Evolutionary conservation across 495 filamentous ascomycete species (phyloP).

Genomic region (Rhizodiscina lignyota): DNA sequence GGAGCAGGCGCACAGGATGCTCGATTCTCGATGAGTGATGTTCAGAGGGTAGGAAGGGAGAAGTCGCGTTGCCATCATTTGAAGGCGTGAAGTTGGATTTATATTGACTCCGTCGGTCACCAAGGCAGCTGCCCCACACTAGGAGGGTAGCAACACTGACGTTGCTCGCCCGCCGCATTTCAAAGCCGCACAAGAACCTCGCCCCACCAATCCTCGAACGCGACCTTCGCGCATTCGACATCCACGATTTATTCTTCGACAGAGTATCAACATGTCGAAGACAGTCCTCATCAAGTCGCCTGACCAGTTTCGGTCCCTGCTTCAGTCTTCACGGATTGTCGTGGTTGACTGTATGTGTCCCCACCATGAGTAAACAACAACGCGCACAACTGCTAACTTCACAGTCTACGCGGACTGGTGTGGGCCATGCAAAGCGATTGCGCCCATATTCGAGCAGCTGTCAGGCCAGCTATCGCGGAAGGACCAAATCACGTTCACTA

Average conservation of each 20-base stretch:
- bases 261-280: constrained; percentile 43
- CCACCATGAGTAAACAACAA: no score
- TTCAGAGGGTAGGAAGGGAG: no score
- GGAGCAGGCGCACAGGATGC: not conserved
- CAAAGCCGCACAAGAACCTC: no score
- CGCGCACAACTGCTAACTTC: constrained; percentile 10
- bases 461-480: constrained; percentile 53
- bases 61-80: no score
- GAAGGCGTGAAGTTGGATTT: no score
- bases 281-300: constrained; percentile 54
- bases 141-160: no score
- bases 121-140: no score
- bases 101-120: no score
- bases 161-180: no score
- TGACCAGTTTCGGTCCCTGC: constrained; percentile 50
- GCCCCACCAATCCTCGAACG: no score
- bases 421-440: constrained; percentile 67
- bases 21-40: not conserved
- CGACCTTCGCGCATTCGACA: no score
- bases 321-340: constrained; percentile 53
- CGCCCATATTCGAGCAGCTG: constrained; percentile 70
- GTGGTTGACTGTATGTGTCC: constrained; percentile 66
- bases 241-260: no score
- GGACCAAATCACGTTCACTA: constrained; percentile 64
- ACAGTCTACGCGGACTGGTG: constrained; percentile 83